These are phyloP conservation scores for Endothia cerciana DNA, from an alignment of 2,329 filamentous ascomycete species.

Conservation along the genomic window DNA sequence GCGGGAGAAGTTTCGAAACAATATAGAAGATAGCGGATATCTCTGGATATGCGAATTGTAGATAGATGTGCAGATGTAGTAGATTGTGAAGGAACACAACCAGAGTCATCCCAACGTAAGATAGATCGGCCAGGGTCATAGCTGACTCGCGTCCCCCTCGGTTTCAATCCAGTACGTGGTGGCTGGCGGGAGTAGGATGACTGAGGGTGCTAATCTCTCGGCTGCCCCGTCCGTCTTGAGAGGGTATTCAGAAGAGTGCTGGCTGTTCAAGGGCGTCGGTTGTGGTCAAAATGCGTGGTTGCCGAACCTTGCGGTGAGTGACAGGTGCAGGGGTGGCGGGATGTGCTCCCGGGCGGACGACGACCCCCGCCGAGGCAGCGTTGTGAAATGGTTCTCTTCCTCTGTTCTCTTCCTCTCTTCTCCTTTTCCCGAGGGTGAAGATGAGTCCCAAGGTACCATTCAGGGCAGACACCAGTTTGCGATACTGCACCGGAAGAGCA, in stretches of 20 bases:
- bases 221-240: not conserved
- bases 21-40: constrained; percentile 52
- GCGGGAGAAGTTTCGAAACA: constrained; percentile 51
- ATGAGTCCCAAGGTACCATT: not conserved
- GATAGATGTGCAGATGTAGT: constrained; percentile 55
- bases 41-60: constrained; percentile 53
- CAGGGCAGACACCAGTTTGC: not conserved
- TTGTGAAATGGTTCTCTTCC: not conserved
- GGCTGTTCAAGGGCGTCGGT: not conserved
- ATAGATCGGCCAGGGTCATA: constrained; percentile 58
- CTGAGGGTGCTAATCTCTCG: not conserved
- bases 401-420: not conserved
- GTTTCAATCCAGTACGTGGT: not conserved
- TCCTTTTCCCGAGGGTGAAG: not conserved
- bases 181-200: not conserved
- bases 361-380: not conserved
- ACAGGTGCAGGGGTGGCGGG: not conserved
- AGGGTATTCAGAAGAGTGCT: not conserved
- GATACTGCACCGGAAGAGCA: not conserved
- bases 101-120: constrained; percentile 54
- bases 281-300: not conserved
- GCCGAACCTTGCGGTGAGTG: not conserved
- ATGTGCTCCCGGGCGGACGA: not conserved
- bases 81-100: constrained; percentile 58
- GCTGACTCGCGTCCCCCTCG: constrained; percentile 20